These are phyloP conservation scores for Fusarium graminum DNA, from an alignment of 2,329 filamentous ascomycete genomes.

Conservation along the genomic window DNA sequence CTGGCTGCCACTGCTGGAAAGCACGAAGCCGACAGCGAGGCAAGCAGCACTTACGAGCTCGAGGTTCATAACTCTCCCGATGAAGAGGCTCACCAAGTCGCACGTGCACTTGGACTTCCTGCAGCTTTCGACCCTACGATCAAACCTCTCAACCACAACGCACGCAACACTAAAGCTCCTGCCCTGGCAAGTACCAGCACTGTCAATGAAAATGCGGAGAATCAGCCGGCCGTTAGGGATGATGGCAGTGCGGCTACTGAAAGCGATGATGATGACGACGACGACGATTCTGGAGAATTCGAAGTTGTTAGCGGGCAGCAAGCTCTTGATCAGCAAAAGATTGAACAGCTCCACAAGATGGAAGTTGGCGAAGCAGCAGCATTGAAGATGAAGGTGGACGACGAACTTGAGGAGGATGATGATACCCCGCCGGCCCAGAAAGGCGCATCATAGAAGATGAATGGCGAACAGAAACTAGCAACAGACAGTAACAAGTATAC, in stretches of 20 bases:
- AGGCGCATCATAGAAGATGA: constrained; percentile 52
- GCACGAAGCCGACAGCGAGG: constrained; percentile 70
- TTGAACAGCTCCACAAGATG: constrained; percentile 69
- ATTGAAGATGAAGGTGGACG: constrained; percentile 57
- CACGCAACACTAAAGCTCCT: constrained; percentile 28
- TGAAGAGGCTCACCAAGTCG: constrained; percentile 74
- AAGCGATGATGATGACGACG: constrained; percentile 56
- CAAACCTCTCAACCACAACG: constrained; percentile 63
- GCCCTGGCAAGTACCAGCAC: constrained; percentile 29
- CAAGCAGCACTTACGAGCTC: constrained; percentile 66
- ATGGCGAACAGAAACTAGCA: constrained; percentile 12
- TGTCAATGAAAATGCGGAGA: constrained; percentile 36
- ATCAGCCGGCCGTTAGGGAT: constrained; percentile 43
- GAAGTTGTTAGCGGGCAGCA: constrained; percentile 61
- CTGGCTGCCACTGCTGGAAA: constrained; percentile 72
- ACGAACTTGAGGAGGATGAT: constrained; percentile 57
- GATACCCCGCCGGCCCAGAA: constrained; percentile 48
- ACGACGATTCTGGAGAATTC: constrained; percentile 59
- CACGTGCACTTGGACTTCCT: constrained; percentile 72
- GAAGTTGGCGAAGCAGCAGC: constrained; percentile 70
- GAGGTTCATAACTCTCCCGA: constrained; percentile 68
- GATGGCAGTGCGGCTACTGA: constrained; percentile 51
- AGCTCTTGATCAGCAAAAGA: constrained; percentile 60
- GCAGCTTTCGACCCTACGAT: constrained; percentile 74
- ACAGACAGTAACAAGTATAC: background rate